phyloP scores from a whole-genome alignment of 176 grass and related monocot genomes.

The Paspalum vaginatum region DNA sequence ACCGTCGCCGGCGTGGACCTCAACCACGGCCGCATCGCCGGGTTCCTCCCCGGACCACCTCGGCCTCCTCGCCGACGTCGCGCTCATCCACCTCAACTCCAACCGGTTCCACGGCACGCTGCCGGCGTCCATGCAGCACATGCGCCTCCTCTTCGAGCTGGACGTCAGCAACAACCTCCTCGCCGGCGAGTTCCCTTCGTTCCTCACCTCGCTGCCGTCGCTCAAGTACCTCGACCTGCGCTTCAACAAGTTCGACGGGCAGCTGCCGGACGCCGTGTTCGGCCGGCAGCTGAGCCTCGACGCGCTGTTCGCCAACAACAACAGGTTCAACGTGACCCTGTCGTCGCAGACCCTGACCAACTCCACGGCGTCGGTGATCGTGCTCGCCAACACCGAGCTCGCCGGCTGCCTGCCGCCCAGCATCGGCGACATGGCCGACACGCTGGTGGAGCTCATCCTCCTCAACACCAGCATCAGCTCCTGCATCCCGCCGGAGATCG shows the following conservation, averaged over 20 bases:
- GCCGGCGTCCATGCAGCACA: conserved; percentile 55
- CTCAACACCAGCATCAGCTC: conserved; percentile 79
- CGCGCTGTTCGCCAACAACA: conserved; percentile 84
- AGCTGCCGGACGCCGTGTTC: conserved; percentile 67
- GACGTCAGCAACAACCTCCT: conserved; percentile 85
- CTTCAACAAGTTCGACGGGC: conserved; percentile 69
- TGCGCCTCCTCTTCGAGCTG: conserved; percentile 75
- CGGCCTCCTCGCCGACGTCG: conserved; percentile 66
- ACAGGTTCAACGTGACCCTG: conserved; percentile 71
- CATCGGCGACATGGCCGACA: conserved; percentile 67
- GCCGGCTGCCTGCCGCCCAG: conserved; percentile 70
- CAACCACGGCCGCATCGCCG: conserved; percentile 62
- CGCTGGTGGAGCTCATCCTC: conserved; percentile 74
- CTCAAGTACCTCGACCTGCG: conserved; percentile 80
- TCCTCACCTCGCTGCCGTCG: conserved; percentile 61
- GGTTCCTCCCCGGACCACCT: conserved; percentile 59
- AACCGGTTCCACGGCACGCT: conserved; percentile 68
- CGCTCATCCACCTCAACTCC: conserved; percentile 82
- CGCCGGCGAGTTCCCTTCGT: conserved; percentile 63
- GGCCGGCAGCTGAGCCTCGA: conserved; percentile 60
- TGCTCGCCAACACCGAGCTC: conserved; percentile 77
- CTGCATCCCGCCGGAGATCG: conserved; percentile 81
- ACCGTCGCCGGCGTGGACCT: conserved; percentile 81
- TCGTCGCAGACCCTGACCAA: conserved; percentile 57
- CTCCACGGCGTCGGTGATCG: conserved; percentile 84